phyloP scores from a whole-genome alignment of 768 basidiomycete genomes.

The Boletus pseudopeckii region DNA sequence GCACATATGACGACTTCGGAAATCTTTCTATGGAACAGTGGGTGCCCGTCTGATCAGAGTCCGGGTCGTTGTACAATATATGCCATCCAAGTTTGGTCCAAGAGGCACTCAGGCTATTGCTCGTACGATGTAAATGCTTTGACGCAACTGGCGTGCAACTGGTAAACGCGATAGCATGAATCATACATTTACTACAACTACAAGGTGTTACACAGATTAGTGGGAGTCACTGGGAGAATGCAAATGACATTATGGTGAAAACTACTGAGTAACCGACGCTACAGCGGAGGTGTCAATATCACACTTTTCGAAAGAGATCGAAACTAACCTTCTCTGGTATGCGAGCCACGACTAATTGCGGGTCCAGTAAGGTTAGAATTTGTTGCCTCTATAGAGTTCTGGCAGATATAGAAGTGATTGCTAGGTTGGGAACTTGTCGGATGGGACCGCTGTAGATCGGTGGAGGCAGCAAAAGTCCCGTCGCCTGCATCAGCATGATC shows the following conservation, averaged over 20 bases:
- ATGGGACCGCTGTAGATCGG: background rate
- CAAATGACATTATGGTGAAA: background rate
- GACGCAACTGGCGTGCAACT: too few relatives aligned
- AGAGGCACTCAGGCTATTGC: background rate
- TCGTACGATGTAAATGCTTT: too few relatives aligned
- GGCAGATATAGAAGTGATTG: too few relatives aligned
- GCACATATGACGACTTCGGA: too few relatives aligned
- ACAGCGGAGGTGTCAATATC: background rate
- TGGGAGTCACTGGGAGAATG: too few relatives aligned
- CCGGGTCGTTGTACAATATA: too few relatives aligned
- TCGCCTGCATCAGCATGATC: background rate
- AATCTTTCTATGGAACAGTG: too few relatives aligned
- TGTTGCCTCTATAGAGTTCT: slow-evolving; percentile 6
- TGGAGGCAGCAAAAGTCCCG: background rate
- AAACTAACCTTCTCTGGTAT: background rate
- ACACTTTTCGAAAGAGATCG: background rate
- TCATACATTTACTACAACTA: background rate
- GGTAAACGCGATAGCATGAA: too few relatives aligned
- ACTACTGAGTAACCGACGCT: background rate
- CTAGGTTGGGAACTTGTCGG: background rate
- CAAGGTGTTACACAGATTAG: background rate
- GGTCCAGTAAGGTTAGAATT: background rate
- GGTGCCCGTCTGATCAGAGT: background rate
- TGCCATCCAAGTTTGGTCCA: too few relatives aligned
- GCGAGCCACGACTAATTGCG: background rate